A percentile compares a stretch with the other conserved stretches of the same genome.
phyloP scores from a whole-genome alignment of 805 yeast species.

The Candida glaebosa region DNA sequence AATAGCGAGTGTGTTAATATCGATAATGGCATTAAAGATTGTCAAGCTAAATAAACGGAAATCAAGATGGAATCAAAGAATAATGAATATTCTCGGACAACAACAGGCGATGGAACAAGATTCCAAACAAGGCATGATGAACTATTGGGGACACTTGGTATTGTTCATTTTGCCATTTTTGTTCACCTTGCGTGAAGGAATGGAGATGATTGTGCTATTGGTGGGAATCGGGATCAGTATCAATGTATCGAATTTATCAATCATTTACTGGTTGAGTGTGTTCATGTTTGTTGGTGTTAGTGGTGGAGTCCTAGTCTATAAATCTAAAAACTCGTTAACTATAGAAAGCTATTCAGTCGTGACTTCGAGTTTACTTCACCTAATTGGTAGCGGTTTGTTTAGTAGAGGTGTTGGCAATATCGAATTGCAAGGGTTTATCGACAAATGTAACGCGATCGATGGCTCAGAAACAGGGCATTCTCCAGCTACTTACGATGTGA shows the following conservation, averaged over 20 bases:
- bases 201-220: constrained; percentile 42
- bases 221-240: constrained; percentile 42
- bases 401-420: constrained; percentile 44
- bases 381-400: constrained; percentile 43
- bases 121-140: constrained; percentile 6
- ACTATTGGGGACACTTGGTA: constrained; percentile 25
- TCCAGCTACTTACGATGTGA: constrained; percentile 43
- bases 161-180: constrained; percentile 36
- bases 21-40: constrained; percentile 45
- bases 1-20: constrained; percentile 41
- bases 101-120: constrained; percentile 1
- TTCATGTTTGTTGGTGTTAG: constrained; percentile 29
- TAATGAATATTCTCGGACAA: constrained; percentile 24
- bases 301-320: constrained; percentile 34
- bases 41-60: constrained; percentile 43
- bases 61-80: constrained; percentile 41
- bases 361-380: constrained; percentile 39
- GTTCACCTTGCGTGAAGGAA: constrained; percentile 39
- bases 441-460: constrained; percentile 39
- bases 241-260: constrained; percentile 27
- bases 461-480: constrained; percentile 44
- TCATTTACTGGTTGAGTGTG: constrained; percentile 25
- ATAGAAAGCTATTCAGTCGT: constrained; percentile 38
- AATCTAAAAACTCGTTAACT: constrained; percentile 40
- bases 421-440: constrained; percentile 37